phyloP scores from a whole-genome alignment of 2,329 filamentous ascomycete species.

The Epichloe brachyelytri region DNA sequence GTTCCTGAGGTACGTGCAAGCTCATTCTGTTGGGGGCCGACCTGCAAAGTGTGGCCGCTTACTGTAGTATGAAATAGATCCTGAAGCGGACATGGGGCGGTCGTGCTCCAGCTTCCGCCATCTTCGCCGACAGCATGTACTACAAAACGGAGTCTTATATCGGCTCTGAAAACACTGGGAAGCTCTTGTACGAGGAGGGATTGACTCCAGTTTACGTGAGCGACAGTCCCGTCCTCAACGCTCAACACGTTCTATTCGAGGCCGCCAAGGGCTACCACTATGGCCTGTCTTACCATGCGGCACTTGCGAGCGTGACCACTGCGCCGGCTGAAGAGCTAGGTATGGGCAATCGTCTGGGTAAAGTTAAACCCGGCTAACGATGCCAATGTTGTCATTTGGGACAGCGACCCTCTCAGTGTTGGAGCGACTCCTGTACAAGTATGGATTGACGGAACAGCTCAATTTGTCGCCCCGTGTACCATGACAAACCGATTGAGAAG shows the following conservation, averaged over 20 bases:
- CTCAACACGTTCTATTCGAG: slow-evolving; percentile 56
- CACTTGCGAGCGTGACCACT: slow-evolving; percentile 44
- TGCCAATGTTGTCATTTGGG: slow-evolving; percentile 49
- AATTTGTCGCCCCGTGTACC: slow-evolving; percentile 37
- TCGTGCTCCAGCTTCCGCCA: slow-evolving; percentile 40
- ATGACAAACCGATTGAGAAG: slow-evolving; percentile 33
- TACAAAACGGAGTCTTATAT: slow-evolving; percentile 57
- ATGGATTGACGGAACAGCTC: slow-evolving; percentile 49
- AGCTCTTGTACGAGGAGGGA: slow-evolving; percentile 50
- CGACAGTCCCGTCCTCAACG: slow-evolving; percentile 58
- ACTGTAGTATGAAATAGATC: slow-evolving; percentile 22
- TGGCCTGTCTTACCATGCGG: slow-evolving; percentile 47
- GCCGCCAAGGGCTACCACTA: slow-evolving; percentile 47
- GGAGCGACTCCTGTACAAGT: slow-evolving; percentile 48
- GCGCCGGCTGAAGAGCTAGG: slow-evolving; percentile 46
- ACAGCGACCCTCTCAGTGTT: slow-evolving; percentile 47
- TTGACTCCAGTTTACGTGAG: slow-evolving; percentile 57
- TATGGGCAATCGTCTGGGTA: slow-evolving; percentile 44
- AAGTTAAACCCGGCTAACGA: slow-evolving; percentile 49
- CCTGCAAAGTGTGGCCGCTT: background rate
- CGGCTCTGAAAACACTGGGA: slow-evolving; percentile 53
- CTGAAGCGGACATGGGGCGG: slow-evolving; percentile 43
- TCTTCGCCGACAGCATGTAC: slow-evolving; percentile 62
- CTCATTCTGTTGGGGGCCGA: background rate
- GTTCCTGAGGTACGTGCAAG: slow-evolving; percentile 42